Conservation (phyloP, 2,329 filamentous ascomycete species). For the Venturia aucupariae region DNA sequence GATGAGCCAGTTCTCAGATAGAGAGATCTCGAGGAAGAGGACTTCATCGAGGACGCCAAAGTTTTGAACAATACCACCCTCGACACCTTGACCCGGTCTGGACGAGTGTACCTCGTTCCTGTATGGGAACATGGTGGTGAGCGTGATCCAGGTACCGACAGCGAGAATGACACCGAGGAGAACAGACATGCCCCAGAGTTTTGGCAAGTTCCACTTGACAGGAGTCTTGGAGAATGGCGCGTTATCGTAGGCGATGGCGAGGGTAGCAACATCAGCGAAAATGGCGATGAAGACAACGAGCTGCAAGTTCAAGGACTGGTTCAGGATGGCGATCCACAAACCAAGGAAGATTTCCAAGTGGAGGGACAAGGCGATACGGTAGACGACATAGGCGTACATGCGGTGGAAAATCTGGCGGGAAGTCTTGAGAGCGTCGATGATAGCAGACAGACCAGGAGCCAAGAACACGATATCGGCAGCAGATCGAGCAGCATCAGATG, state of each 20-base stretch:
- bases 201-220: slow-evolving; percentile 92
- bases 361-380: slow-evolving; percentile 85
- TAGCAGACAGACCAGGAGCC: slow-evolving; percentile 80
- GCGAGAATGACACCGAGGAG: slow-evolving; percentile 74
- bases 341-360: slow-evolving; percentile 88
- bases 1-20: slow-evolving; percentile 93
- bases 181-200: slow-evolving; percentile 88
- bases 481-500: slow-evolving; percentile 82
- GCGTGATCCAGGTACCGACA: slow-evolving; percentile 77
- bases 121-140: slow-evolving; percentile 67
- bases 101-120: slow-evolving; percentile 19
- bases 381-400: slow-evolving; percentile 94
- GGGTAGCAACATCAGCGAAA: slow-evolving; percentile 84
- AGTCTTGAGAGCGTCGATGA: slow-evolving; percentile 87
- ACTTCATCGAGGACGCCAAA: slow-evolving; percentile 73
- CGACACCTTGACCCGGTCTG: slow-evolving; percentile 39
- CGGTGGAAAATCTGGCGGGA: slow-evolving; percentile 93
- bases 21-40: slow-evolving; percentile 80
- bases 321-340: slow-evolving; percentile 83
- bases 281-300: slow-evolving; percentile 91
- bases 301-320: slow-evolving; percentile 74
- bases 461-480: slow-evolving; percentile 92
- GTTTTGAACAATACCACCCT: slow-evolving; percentile 84
- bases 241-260: slow-evolving; percentile 90
- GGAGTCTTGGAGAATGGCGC: slow-evolving; percentile 77